Conservation (phyloP, 306 rosid genomes). For the Crataegus laevigata region DNA sequence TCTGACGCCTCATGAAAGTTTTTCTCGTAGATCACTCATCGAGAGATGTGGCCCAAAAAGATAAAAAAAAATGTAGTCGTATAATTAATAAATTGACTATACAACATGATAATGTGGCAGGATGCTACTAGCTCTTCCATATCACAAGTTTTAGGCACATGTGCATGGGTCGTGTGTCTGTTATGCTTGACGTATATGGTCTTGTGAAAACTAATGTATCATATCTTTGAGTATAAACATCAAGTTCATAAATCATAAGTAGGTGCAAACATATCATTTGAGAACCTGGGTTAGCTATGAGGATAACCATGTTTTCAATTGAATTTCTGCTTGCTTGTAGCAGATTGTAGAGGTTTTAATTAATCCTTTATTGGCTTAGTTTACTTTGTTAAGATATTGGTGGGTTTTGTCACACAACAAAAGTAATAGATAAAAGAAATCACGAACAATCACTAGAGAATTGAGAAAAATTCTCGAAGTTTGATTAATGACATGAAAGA, state of each 20-base stretch:
- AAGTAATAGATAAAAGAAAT: too few relatives aligned
- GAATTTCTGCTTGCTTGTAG: not conserved
- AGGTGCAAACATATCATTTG: too few relatives aligned
- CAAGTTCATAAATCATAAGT: too few relatives aligned
- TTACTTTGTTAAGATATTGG: not conserved
- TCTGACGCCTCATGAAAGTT: too few relatives aligned
- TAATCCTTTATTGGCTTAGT: not conserved
- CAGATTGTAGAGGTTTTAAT: not conserved
- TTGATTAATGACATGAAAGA: too few relatives aligned
- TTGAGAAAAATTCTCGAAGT: too few relatives aligned
- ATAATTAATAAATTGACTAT: not conserved
- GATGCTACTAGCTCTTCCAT: not conserved
- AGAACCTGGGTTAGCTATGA: not conserved
- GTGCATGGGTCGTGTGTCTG: slow-evolving; percentile 6
- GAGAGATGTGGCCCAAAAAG: not conserved
- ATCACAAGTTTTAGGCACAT: slow-evolving; percentile 12
- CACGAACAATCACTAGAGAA: too few relatives aligned
- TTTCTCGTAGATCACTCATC: too few relatives aligned
- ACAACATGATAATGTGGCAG: slow-evolving; percentile 15
- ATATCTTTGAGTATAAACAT: not conserved
- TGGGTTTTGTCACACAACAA: too few relatives aligned
- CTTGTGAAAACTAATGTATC: not conserved
- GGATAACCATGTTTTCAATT: not conserved
- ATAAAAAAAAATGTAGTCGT: not conserved
- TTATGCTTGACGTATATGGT: not conserved